These are phyloP conservation scores for Wallacemonas collosoma DNA, from an alignment of 208 protist genomes.

Conservation along the genomic window DNA sequence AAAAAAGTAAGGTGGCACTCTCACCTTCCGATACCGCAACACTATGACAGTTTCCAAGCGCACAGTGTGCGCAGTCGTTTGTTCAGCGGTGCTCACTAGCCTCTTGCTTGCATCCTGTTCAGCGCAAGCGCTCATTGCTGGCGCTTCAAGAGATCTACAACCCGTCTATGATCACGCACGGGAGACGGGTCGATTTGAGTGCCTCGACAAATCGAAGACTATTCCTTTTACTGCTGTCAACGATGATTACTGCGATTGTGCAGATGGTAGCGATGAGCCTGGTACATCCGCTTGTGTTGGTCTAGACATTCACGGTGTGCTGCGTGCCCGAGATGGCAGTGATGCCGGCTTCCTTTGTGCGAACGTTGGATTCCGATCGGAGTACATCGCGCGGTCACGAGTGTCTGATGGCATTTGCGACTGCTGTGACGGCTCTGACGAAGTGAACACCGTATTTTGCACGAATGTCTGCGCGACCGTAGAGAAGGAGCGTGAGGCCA, in stretches of 20 bases:
- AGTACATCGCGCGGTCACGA: conserved; percentile 56
- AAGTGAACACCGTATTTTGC: conserved; percentile 51
- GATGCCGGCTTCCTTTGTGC: conserved; percentile 74
- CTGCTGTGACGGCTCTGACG: conserved; percentile 95
- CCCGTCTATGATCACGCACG: conserved; percentile 31
- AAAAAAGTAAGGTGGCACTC: conserved; percentile 14
- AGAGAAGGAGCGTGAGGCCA: conserved; percentile 24
- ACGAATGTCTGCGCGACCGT: conserved; percentile 66
- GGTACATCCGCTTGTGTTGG: conserved; percentile 75
- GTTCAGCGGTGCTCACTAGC: neutral
- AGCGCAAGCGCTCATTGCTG: conserved; percentile 12
- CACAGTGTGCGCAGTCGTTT: neutral
- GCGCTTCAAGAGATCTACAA: conserved; percentile 28
- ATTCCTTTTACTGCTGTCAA: conserved; percentile 87
- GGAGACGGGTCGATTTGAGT: conserved; percentile 32
- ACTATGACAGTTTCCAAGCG: conserved; percentile 1
- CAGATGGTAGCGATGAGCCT: conserved; percentile 95
- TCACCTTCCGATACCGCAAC: neutral
- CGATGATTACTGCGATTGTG: conserved; percentile 96
- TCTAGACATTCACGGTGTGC: conserved; percentile 6
- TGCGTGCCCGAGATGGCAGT: conserved; percentile 19
- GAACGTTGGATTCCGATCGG: conserved; percentile 57
- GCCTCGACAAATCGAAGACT: conserved; percentile 36
- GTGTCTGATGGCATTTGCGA: conserved; percentile 94
- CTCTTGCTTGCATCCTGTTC: neutral